Evolutionary conservation across 2,329 filamentous ascomycete species (phyloP).

Genomic region (Falciphora oryzae): DNA sequence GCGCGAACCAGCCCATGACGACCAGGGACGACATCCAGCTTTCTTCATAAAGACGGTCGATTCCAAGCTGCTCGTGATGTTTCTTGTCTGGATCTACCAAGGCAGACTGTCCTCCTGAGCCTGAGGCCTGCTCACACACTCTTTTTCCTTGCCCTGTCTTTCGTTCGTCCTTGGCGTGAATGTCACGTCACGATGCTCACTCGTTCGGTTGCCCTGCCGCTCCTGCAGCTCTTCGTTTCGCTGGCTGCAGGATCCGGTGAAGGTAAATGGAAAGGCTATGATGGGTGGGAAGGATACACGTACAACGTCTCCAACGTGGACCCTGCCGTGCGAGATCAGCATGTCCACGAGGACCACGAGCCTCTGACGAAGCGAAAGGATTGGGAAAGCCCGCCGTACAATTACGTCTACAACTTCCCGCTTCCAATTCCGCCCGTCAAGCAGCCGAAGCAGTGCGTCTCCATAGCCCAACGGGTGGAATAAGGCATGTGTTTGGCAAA

Average conservation of each 20-base stretch:
- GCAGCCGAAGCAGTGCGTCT: conserved; percentile 31
- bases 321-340: neutral
- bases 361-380: conserved; percentile 10
- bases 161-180: neutral
- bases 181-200: conserved; percentile 3
- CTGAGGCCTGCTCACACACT: neutral
- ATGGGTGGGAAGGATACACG: conserved; percentile 1
- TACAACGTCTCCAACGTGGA: neutral
- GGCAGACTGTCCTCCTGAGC: neutral
- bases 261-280: neutral
- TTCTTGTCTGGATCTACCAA: neutral
- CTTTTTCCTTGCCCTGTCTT: neutral
- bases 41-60: no score
- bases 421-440: conserved; percentile 40
- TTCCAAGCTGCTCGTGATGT: neutral
- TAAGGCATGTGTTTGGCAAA: no score
- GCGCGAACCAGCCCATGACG: no score
- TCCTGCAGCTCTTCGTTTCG: conserved; percentile 4
- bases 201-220: neutral
- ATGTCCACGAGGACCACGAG: conserved; percentile 10
- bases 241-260: neutral
- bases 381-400: conserved; percentile 27
- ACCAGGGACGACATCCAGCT: no score
- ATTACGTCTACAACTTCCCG: conserved; percentile 31
- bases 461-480: neutral